Base-by-base conservation (phyloP, 2,329 filamentous ascomycete genomes). In the Sarocladiaceae sp. region DNA sequence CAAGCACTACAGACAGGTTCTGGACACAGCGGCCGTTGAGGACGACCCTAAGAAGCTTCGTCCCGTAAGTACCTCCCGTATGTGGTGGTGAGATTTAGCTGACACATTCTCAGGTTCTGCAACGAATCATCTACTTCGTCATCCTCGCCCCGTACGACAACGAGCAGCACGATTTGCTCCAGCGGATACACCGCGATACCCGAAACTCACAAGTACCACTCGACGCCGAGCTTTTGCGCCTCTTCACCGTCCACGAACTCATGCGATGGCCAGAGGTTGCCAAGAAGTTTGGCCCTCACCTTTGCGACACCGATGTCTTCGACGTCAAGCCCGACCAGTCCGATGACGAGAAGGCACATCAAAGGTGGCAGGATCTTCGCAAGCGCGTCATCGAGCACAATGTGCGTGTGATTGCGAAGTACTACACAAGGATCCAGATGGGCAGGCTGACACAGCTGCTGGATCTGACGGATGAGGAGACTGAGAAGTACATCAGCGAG, bases 351-450 rank as follows among this genome's bases (percentile, higher is more conserved):
- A 93, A 96, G 71, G 87, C 91, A 25, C 76, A 88, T 70, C 83
- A 87, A 70, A 83, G 94, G 67, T 99, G 93, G 91, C 82, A 94
- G 66, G 94, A 97, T 66, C 77, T 99, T 58, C 89, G 94, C 64
- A 97, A 97, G 80, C 91, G 94, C 51, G 94, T 99, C 56, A 99
- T 99, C 63, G 94, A 99, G 76, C 94, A 99, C 76, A 99, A 99
- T 60, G 93, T 99, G 51, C 90, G 94, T 50, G 94, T 99, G 2
- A 84, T 99, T 33, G 94, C 94, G 62, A 96, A 96, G 73, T 99
- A 99, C 79, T 99, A 99, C 76, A 99, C 94, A 20, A 90, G 94
- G 61, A 96, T 99, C 66, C 87, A 90, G 68, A 94, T 97, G 80
- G 84, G 86, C 58, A 89, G 94, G 29, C 78, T 99, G 56, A 96